Conservation (phyloP, 164 flowering plant genomes). For the Macadamia integrifolia region DNA sequence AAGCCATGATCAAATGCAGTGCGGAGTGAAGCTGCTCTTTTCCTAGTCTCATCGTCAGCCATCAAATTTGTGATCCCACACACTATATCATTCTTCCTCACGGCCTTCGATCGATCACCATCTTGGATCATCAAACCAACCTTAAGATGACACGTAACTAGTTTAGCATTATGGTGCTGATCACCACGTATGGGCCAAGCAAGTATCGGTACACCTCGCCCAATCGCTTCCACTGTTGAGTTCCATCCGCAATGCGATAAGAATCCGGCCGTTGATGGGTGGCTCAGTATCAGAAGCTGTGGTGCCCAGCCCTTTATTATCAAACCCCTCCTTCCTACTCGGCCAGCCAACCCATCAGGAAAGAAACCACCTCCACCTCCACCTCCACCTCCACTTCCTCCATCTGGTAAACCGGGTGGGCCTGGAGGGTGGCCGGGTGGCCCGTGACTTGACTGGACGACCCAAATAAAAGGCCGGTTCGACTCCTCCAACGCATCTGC, state of each 20-base stretch:
- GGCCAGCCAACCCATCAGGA: slow-evolving; percentile 31
- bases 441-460: slow-evolving; percentile 19
- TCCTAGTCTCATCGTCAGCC: slow-evolving; percentile 33
- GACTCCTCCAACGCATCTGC: slow-evolving; percentile 29
- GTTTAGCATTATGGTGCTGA: slow-evolving; percentile 43
- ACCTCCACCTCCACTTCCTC: background rate
- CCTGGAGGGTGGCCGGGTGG: background rate
- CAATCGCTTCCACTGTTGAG: slow-evolving; percentile 55
- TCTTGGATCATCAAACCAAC: slow-evolving; percentile 33
- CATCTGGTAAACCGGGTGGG: too few species aligned
- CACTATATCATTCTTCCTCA: slow-evolving; percentile 35
- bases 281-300: slow-evolving; percentile 60
- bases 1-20: slow-evolving; percentile 31
- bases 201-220: slow-evolving; percentile 52
- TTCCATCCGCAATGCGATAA: slow-evolving; percentile 75
- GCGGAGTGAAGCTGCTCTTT: slow-evolving; percentile 14
- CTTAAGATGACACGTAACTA: slow-evolving; percentile 38
- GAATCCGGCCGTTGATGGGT: slow-evolving; percentile 54
- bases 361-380: slow-evolving; percentile 11
- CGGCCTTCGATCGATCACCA: slow-evolving; percentile 4
- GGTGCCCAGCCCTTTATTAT: slow-evolving; percentile 72
- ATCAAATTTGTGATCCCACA: slow-evolving; percentile 41
- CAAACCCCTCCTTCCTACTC: slow-evolving; percentile 42
- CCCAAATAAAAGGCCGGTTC: slow-evolving; percentile 49
- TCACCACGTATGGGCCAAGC: slow-evolving; percentile 75